A percentile compares a stretch with the other conserved stretches of the same genome.
These are phyloP conservation scores for Fusarium coicis DNA, from an alignment of 2,329 filamentous ascomycete genomes.

Conservation along the genomic window DNA sequence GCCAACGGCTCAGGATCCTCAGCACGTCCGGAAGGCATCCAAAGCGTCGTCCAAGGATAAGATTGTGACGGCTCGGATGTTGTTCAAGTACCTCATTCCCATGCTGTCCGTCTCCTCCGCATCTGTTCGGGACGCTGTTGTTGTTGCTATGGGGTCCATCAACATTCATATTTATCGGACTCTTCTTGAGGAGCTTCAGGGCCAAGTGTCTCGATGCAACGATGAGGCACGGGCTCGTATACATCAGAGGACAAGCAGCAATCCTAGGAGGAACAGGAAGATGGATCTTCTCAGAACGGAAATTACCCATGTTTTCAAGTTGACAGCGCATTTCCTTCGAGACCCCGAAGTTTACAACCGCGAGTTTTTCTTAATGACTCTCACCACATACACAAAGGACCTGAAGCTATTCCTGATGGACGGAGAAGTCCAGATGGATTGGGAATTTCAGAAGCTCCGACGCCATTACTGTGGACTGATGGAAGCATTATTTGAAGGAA, in stretches of 20 bases:
- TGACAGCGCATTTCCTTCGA: slow-evolving; percentile 90
- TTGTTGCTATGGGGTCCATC: slow-evolving; percentile 91
- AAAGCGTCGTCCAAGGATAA: slow-evolving; percentile 75
- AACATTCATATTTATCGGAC: slow-evolving; percentile 94
- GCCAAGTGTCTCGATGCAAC: slow-evolving; percentile 85
- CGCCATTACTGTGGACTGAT: slow-evolving; percentile 95
- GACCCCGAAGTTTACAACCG: slow-evolving; percentile 82
- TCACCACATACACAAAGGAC: slow-evolving; percentile 90
- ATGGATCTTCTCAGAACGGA: slow-evolving; percentile 91
- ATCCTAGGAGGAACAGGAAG: slow-evolving; percentile 80
- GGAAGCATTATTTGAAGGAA: slow-evolving; percentile 91
- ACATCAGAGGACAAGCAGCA: slow-evolving; percentile 87
- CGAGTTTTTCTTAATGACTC: slow-evolving; percentile 89
- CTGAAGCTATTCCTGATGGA: slow-evolving; percentile 95
- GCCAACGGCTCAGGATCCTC: slow-evolving; percentile 62
- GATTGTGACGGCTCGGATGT: slow-evolving; percentile 85
- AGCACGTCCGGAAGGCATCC: slow-evolving; percentile 86
- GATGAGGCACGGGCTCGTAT: slow-evolving; percentile 88
- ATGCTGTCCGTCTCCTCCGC: slow-evolving; percentile 82
- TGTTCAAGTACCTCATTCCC: slow-evolving; percentile 93
- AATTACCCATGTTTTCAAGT: slow-evolving; percentile 94
- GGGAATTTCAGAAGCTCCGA: slow-evolving; percentile 90
- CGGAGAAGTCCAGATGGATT: slow-evolving; percentile 91
- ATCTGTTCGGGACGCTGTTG: slow-evolving; percentile 88
- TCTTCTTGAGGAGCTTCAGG: slow-evolving; percentile 88